These are phyloP conservation scores for Paratinospora sagittata DNA, from an alignment of 164 flowering plant species.

Conservation along the genomic window DNA sequence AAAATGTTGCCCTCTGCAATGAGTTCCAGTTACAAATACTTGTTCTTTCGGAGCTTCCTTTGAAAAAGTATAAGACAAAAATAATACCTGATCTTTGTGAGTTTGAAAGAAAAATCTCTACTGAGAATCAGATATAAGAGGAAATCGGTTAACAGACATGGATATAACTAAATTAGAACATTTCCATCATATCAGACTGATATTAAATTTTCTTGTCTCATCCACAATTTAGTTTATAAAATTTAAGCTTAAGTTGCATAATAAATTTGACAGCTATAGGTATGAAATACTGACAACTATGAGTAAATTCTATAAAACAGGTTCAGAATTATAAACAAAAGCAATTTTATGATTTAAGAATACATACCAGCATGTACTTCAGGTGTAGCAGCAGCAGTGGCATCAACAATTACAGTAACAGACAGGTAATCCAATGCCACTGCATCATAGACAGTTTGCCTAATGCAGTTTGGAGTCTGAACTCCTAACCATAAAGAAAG, in stretches of 20 bases:
- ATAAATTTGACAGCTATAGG: no score
- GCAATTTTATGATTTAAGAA: background rate
- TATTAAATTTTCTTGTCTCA: background rate
- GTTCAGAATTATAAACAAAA: background rate
- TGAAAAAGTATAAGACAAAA: no score
- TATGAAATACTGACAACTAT: no score
- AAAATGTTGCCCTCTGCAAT: no score
- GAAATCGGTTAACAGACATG: background rate
- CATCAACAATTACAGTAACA: constrained; percentile 75
- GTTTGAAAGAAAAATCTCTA: background rate
- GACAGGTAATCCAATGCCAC: constrained; percentile 78
- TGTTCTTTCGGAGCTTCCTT: no score
- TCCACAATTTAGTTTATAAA: background rate
- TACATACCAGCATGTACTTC: constrained; percentile 64
- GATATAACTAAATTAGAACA: background rate
- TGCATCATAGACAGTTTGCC: constrained; percentile 96
- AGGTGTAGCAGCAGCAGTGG: constrained; percentile 92
- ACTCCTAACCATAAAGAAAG: no score
- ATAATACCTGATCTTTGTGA: background rate
- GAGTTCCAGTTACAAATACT: no score
- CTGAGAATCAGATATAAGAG: background rate
- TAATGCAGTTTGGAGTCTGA: constrained; percentile 94
- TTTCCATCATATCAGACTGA: background rate
- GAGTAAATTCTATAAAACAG: no score
- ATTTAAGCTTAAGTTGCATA: no score